These are phyloP conservation scores for Licmophora abbreviata DNA, from an alignment of 108 stramenopile genomes.

Conservation along the genomic window DNA sequence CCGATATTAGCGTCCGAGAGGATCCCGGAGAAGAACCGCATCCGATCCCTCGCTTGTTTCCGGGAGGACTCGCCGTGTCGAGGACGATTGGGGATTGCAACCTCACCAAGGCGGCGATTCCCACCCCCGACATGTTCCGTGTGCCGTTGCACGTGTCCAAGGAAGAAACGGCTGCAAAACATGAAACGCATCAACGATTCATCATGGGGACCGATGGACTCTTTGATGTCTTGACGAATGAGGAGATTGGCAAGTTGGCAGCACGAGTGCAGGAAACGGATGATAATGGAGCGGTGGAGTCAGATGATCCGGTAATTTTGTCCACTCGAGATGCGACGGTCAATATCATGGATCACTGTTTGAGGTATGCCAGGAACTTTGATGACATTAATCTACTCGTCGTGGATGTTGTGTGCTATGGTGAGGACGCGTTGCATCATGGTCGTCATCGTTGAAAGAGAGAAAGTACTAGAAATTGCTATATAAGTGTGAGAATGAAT, in stretches of 20 bases:
- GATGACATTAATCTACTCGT: too few species aligned
- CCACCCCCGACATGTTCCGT: conserved; percentile 4
- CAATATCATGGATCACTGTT: conserved; percentile 3
- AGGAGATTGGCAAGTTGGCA: conserved; percentile 3
- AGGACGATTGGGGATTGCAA: conserved; percentile 12
- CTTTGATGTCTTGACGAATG: conserved; percentile 4
- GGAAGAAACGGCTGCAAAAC: background rate
- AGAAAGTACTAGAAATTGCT: too few species aligned
- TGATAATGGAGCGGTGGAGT: background rate
- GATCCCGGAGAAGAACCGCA: background rate
- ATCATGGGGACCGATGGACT: conserved; percentile 10
- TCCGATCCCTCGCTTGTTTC: conserved; percentile 8
- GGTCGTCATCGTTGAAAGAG: too few species aligned
- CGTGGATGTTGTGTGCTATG: too few species aligned
- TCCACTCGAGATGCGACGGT: conserved; percentile 1
- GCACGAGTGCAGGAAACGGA: background rate
- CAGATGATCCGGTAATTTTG: too few species aligned
- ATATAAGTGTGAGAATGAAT: too few species aligned
- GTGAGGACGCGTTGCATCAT: too few species aligned
- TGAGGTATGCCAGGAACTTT: too few species aligned
- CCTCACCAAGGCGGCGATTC: conserved; percentile 2
- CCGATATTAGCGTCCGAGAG: background rate
- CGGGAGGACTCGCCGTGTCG: conserved; percentile 18
- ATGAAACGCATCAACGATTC: conserved; percentile 9
- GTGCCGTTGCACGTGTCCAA: conserved; percentile 1